Evolutionary conservation across 2,329 filamentous ascomycete species (phyloP), one percentile per base, ranked within the genome.

Genomic region (Sarocladium oryzae): DNA sequence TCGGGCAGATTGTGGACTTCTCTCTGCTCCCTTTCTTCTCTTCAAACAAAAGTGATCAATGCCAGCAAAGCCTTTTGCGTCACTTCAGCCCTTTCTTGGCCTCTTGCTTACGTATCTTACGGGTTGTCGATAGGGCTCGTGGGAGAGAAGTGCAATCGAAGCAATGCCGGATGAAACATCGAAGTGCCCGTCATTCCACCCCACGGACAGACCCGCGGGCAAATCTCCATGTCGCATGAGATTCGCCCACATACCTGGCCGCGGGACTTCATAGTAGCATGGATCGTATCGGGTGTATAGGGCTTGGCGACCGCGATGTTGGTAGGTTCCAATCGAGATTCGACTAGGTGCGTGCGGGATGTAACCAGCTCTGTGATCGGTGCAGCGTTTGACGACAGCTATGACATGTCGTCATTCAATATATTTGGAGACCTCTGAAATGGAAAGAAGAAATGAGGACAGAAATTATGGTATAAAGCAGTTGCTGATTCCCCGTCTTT

Each of bases 191-290:
- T 28, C 40, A 43, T 43, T 43, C 40, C 40, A 43, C 40, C 23
- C 40, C 40, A 28, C 40, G 40, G 40, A 43, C n/a, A 43, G 21
- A 43, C 21, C 23, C 26, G 23, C 40, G 40, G 40, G 40, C 40
- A 43, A 43, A 43, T 43, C 40, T 43, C 40, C 40, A 43, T 43
- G 40, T 43, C 40, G 40, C 21, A 13, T 43, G 40, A 43, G 23
- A 20, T 43, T 43, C 20, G 4, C 21, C 10, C 21, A 11, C 15
- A 28, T 26, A 28, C 40, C 13, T 3, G 40, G 15, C 4, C 21
- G 23, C 16, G 13, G 23, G 7, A 43, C 35, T n/a, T 8, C 6
- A 18, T 8, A 37, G n/a, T n/a, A n/a, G n/a, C n/a, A n/a, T n/a
- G n/a, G n/a, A n/a, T n/a, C n/a, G n/a, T n/a, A n/a, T n/a, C n/a